Evolutionary conservation across 129 eudicot species (phyloP).

Genomic region (Calendula officinalis): DNA sequence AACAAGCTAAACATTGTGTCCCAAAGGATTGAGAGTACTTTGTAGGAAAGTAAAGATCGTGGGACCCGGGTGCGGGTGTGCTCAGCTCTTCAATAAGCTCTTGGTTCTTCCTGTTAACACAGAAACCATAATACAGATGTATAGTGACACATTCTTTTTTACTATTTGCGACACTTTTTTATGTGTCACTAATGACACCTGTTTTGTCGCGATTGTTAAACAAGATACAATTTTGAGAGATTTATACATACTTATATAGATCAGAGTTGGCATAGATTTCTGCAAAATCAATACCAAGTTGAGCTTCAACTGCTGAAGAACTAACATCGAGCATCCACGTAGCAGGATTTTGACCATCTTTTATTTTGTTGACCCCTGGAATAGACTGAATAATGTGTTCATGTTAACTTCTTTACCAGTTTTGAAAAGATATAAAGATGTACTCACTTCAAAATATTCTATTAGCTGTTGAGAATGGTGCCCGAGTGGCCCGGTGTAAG

Average conservation of each 20-base stretch:
- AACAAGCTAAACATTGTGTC: slow-evolving; percentile 17
- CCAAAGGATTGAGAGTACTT: slow-evolving; percentile 18
- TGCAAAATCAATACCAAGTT: slow-evolving; percentile 16
- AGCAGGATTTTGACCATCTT: slow-evolving; percentile 19
- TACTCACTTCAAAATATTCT: slow-evolving; percentile 22
- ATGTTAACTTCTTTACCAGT: background rate
- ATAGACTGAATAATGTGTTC: slow-evolving; percentile 2
- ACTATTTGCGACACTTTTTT: too few relatives aligned
- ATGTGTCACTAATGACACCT: background rate
- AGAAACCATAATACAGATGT: background rate
- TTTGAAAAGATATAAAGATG: background rate
- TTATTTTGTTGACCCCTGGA: slow-evolving; percentile 13
- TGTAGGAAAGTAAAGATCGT: slow-evolving; percentile 14
- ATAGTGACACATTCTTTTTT: too few relatives aligned
- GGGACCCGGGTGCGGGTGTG: slow-evolving; percentile 17
- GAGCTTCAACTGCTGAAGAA: slow-evolving; percentile 11
- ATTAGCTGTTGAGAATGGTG: slow-evolving; percentile 17
- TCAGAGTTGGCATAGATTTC: slow-evolving; percentile 20
- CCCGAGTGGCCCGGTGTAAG: slow-evolving; percentile 19
- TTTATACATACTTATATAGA: slow-evolving; percentile 7
- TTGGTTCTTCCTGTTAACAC: slow-evolving; percentile 10
- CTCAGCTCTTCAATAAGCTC: slow-evolving; percentile 10
- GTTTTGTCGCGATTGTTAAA: background rate
- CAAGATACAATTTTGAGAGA: too few relatives aligned
- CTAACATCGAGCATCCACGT: slow-evolving; percentile 24